Percentiles rank a stretch among this genome's conserved stretches.
Evolutionary conservation across 164 flowering plant genomes (phyloP).

Genomic region (Echeveria elegans): DNA sequence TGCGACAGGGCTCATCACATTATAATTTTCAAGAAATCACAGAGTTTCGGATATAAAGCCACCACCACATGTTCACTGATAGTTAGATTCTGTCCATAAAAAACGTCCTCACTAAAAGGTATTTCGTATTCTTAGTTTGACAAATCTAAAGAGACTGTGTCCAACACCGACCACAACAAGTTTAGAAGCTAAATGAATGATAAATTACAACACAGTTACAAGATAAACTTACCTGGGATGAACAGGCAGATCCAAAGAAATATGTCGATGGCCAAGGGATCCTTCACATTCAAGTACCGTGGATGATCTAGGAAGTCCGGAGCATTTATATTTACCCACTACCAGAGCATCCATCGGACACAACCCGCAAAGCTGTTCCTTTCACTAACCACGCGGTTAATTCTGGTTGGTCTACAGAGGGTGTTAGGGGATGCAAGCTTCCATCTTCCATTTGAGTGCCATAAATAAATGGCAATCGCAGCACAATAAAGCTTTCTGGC

Average conservation of each 20-base stretch:
- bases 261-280: not conserved
- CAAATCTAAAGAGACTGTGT: no score
- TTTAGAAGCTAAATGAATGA: not conserved
- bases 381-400: conserved; percentile 65
- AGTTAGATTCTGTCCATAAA: no score
- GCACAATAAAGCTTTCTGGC: conserved; percentile 74
- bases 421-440: conserved; percentile 50
- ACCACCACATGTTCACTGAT: no score
- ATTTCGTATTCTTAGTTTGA: no score
- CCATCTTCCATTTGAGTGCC: conserved; percentile 60
- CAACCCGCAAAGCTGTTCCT: conserved; percentile 55
- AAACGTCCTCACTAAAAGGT: no score
- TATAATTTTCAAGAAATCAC: no score
- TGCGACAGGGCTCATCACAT: no score
- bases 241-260: not conserved
- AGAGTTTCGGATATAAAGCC: no score
- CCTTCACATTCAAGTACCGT: not conserved
- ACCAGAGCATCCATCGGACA: conserved; percentile 36
- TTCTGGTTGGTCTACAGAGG: conserved; percentile 66
- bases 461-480: conserved; percentile 81
- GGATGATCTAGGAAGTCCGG: not conserved
- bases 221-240: not conserved
- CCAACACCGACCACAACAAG: no score
- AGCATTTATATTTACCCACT: conserved; percentile 14
- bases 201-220: not conserved